Conservation (phyloP, 2,329 filamentous ascomycete genomes). For the Trichoderma semiorbis region DNA sequence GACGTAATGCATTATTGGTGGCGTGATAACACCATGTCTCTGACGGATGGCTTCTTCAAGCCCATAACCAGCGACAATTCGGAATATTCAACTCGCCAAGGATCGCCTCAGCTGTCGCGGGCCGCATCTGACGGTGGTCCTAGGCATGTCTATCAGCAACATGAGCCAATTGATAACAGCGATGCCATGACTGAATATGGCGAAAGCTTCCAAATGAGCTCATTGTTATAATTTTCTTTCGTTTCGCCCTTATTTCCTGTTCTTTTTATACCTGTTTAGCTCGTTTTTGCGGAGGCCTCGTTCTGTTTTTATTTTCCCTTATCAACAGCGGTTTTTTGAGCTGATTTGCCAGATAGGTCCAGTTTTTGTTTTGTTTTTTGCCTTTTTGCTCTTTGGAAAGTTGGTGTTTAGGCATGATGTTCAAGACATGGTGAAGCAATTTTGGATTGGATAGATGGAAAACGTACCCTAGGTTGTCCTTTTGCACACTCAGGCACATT, state of each 20-base stretch:
- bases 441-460: constrained; percentile 11
- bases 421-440: constrained; percentile 6
- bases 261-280: not conserved
- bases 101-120: constrained; percentile 28
- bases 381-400: not conserved
- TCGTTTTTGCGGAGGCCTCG: not conserved
- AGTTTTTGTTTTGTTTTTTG: not conserved
- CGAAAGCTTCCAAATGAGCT: not conserved
- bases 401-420: not conserved
- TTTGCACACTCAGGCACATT: constrained; percentile 4
- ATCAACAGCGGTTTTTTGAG: not conserved
- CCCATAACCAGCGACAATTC: constrained; percentile 26
- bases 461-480: constrained; percentile 1
- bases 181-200: constrained; percentile 20
- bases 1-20: constrained; percentile 40
- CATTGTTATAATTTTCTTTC: not conserved
- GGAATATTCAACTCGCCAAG: constrained; percentile 25
- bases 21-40: constrained; percentile 27
- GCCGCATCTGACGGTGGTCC: constrained; percentile 27
- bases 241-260: not conserved
- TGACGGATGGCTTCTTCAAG: constrained; percentile 18
- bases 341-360: constrained; percentile 6
- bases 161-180: constrained; percentile 14
- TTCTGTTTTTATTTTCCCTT: not conserved
- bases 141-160: not conserved